phyloP scores from a whole-genome alignment of 257 asterid genomes.

The Sherardia arvensis region DNA sequence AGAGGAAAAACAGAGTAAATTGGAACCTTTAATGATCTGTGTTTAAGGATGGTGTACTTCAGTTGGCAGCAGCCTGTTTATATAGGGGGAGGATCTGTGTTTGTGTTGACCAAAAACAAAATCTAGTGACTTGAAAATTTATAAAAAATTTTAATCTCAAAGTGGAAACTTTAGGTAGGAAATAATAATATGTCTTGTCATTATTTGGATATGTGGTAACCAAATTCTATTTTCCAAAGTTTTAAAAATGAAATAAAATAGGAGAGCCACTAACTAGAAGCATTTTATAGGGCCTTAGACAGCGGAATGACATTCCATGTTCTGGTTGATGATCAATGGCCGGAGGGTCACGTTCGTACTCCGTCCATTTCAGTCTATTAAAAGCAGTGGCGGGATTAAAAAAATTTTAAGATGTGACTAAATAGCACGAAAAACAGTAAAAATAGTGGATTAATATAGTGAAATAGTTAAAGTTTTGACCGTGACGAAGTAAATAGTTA shows the following conservation, averaged over 20 bases:
- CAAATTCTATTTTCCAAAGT: background rate
- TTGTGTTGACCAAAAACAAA: background rate
- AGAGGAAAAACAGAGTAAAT: background rate
- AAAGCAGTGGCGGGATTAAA: no score
- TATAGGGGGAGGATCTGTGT: conserved; percentile 20
- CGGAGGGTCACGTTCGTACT: background rate
- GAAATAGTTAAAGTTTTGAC: no score
- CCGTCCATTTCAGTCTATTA: background rate
- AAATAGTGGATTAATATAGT: no score
- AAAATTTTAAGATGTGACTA: no score
- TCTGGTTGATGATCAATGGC: background rate
- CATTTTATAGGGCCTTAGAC: conserved; percentile 1
- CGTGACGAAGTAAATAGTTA: no score
- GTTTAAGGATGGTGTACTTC: conserved; percentile 9
- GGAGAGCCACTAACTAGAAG: background rate
- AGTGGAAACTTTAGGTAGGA: background rate
- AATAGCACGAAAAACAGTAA: no score
- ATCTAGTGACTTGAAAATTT: background rate
- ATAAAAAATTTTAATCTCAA: background rate
- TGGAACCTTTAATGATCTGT: background rate
- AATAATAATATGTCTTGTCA: no score
- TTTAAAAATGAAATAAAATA: background rate
- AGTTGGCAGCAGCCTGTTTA: conserved; percentile 16
- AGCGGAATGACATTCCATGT: conserved; percentile 11
- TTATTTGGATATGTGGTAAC: background rate